A percentile compares a stretch with the other conserved stretches of the same genome.
Evolutionary conservation across 129 eudicot species (phyloP).

Genomic region (Sambucus nigra): DNA sequence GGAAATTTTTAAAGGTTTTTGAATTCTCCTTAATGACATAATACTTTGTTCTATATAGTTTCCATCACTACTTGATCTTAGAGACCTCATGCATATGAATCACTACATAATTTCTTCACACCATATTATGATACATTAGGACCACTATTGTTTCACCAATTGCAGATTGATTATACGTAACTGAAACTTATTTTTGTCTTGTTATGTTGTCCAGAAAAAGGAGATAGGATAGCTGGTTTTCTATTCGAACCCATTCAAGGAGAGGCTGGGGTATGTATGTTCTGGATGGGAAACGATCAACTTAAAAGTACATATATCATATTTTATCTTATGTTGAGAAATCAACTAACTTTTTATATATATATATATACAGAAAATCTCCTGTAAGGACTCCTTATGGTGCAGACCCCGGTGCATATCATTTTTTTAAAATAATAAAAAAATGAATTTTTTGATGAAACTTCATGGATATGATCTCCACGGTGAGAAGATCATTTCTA

Average conservation of each 20-base stretch:
- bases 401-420: no score
- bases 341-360: background rate
- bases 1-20: conserved; percentile 72
- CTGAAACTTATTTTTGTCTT: background rate
- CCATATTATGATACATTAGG: background rate
- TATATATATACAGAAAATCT: no score
- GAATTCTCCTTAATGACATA: background rate
- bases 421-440: no score
- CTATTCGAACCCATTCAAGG: conserved; percentile 98
- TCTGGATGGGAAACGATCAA: conserved; percentile 1
- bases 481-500: no score
- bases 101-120: background rate
- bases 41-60: background rate
- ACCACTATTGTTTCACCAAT: background rate
- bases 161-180: background rate
- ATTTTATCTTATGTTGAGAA: background rate
- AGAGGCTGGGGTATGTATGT: conserved; percentile 87
- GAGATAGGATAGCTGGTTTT: conserved; percentile 87
- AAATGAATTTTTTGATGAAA: no score
- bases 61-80: background rate
- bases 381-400: no score
- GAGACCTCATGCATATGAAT: conserved; percentile 3
- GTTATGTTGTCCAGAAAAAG: conserved; percentile 58
- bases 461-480: no score
- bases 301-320: background rate